Percentiles rank a stretch among this genome's conserved stretches.
Evolutionary conservation across 257 asterid genomes (phyloP).

Genomic region (Jacaranda mimosifolia): DNA sequence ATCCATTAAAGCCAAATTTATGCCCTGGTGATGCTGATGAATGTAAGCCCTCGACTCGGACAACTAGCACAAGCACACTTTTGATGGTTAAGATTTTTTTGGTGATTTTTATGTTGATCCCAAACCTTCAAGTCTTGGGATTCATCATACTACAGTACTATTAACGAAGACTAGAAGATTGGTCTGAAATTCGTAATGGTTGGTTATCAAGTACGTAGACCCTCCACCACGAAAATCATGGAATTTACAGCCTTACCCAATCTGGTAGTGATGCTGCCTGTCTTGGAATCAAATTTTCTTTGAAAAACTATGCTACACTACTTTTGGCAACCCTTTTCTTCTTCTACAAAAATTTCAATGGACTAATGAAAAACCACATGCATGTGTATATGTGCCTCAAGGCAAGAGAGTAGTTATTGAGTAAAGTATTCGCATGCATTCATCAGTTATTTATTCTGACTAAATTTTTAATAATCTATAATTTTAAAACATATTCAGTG

Average conservation of each 20-base stretch:
- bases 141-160: not conserved
- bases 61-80: slow-evolving; percentile 21
- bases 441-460: no score
- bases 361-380: not conserved
- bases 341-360: not conserved
- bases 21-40: slow-evolving; percentile 21
- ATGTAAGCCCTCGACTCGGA: slow-evolving; percentile 11
- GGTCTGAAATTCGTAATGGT: slow-evolving; percentile 34
- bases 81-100: slow-evolving; percentile 26
- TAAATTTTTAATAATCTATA: no score
- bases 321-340: not conserved
- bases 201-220: slow-evolving; percentile 24
- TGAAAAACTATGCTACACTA: not conserved
- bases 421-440: no score
- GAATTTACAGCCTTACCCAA: not conserved
- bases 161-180: not conserved
- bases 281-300: slow-evolving; percentile 11
- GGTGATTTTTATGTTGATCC: not conserved
- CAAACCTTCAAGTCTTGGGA: not conserved
- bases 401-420: not conserved
- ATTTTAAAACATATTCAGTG: no score
- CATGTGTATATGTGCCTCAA: not conserved
- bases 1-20: slow-evolving; percentile 1
- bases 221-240: slow-evolving; percentile 26
- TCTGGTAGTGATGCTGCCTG: not conserved